Evolutionary conservation across 805 yeast species (phyloP).

Genomic region (Ogataea ganodermae): DNA sequence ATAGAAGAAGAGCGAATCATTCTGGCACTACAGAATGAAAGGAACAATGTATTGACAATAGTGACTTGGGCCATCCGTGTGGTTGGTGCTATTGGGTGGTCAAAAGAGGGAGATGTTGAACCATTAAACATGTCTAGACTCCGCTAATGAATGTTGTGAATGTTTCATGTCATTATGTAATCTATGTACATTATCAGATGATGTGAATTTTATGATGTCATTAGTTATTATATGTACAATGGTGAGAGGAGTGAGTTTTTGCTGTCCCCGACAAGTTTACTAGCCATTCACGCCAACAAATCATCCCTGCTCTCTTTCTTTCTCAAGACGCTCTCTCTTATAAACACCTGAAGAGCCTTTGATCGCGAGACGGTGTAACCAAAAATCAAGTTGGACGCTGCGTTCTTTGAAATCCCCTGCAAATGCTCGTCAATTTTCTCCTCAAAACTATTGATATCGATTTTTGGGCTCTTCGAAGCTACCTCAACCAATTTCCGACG

Average conservation of each 20-base stretch:
- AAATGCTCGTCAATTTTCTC: conserved; percentile 19
- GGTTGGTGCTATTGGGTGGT: too few relatives aligned
- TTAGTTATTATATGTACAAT: too few relatives aligned
- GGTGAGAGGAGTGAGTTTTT: too few relatives aligned
- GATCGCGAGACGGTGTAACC: conserved; percentile 33
- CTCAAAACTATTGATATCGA: conserved; percentile 25
- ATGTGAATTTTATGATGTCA: too few relatives aligned
- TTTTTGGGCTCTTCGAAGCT: conserved; percentile 23
- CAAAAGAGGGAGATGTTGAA: too few relatives aligned
- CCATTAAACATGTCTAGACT: too few relatives aligned
- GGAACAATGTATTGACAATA: not conserved
- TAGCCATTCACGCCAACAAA: conserved; percentile 13
- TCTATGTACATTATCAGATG: too few relatives aligned
- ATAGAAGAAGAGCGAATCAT: conserved; percentile 29
- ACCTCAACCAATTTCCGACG: conserved; percentile 16
- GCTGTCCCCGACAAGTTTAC: too few relatives aligned
- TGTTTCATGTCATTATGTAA: too few relatives aligned
- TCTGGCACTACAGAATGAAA: not conserved
- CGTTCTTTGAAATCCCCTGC: conserved; percentile 21
- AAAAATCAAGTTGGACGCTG: conserved; percentile 35
- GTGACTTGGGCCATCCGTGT: too few relatives aligned
- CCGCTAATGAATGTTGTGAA: too few relatives aligned
- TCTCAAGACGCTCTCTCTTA: conserved; percentile 26
- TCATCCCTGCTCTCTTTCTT: conserved; percentile 23
- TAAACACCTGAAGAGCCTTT: conserved; percentile 29